Conservation (phyloP, 768 basidiomycete genomes). For the Macrolepiota albuminosa region DNA sequence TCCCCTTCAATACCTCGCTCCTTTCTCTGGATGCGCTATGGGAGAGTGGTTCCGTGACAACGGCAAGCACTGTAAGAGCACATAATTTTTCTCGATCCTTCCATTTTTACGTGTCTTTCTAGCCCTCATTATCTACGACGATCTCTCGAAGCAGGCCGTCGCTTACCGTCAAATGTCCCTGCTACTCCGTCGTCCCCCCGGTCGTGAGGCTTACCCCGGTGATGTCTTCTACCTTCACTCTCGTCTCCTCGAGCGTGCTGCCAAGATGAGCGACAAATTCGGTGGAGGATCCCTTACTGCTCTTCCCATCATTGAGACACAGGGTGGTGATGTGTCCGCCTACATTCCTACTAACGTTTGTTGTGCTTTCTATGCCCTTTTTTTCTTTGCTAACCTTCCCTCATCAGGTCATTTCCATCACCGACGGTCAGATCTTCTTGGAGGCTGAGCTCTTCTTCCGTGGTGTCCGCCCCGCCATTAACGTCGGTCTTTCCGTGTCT, state of each 20-base stretch:
- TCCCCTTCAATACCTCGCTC: constrained; percentile 98
- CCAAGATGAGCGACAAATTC: constrained; percentile 99
- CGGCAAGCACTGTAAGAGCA: constrained; percentile 85
- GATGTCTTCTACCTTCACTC: constrained; percentile 99
- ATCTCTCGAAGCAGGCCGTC: constrained; percentile 99
- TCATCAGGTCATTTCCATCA: constrained; percentile 94
- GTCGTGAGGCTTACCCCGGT: constrained; percentile 99
- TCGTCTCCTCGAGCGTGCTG: constrained; percentile 98
- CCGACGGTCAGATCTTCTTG: constrained; percentile 99
- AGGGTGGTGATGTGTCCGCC: constrained; percentile 99
- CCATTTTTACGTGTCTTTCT: constrained; percentile 10
- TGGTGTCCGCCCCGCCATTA: constrained; percentile 99
- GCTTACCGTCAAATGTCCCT: constrained; percentile 99
- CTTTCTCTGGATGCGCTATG: constrained; percentile 99
- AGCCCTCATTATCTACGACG: constrained; percentile 99
- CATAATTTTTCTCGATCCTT: background rate
- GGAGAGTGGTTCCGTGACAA: constrained; percentile 99
- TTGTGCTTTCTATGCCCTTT: constrained; percentile 8
- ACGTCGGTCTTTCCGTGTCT: constrained; percentile 99
- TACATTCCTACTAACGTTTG: constrained; percentile 93
- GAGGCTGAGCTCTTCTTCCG: constrained; percentile 99
- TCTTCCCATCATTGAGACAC: constrained; percentile 99
- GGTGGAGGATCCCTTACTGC: constrained; percentile 99
- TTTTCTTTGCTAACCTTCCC: constrained; percentile 5
- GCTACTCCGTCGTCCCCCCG: constrained; percentile 98